phyloP scores from a whole-genome alignment of 202 grass and related monocot genomes.

The Setaria italica region DNA sequence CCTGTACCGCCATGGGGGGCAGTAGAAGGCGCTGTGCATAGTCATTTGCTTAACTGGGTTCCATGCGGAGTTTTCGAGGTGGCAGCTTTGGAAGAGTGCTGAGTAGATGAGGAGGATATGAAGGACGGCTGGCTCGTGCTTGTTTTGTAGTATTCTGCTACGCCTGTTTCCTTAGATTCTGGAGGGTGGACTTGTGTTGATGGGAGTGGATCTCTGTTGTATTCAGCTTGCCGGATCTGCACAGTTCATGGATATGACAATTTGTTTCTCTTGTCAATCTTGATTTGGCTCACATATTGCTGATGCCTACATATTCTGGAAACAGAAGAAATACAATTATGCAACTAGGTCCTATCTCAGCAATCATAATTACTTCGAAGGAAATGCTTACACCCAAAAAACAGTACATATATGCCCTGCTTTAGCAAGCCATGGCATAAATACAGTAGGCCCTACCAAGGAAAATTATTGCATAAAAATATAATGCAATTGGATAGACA shows the following conservation, averaged over 20 bases:
- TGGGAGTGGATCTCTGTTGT: neutral
- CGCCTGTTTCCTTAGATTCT: neutral
- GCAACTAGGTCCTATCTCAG: too few species aligned
- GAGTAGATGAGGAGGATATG: slow-evolving; percentile 2
- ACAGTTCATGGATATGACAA: neutral
- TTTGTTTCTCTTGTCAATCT: neutral
- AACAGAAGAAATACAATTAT: too few species aligned
- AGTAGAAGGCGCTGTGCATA: slow-evolving; percentile 7
- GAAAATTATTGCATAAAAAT: too few species aligned
- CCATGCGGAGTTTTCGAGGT: neutral
- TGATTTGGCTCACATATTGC: too few species aligned
- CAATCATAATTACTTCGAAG: too few species aligned
- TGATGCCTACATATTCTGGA: too few species aligned
- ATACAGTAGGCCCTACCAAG: too few species aligned
- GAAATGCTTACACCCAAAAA: too few species aligned
- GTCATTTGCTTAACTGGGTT: neutral
- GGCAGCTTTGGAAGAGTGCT: neutral
- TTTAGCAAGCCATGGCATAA: too few species aligned
- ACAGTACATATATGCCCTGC: too few species aligned
- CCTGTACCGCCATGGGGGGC: slow-evolving; percentile 79
- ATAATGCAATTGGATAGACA: too few species aligned
- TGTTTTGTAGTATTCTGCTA: slow-evolving; percentile 10
- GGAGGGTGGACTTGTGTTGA: neutral
- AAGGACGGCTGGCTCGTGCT: neutral
- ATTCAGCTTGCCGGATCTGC: neutral